Evolutionary conservation across 345 rosid genomes (phyloP).

Genomic region (Rhodamnia argentea): DNA sequence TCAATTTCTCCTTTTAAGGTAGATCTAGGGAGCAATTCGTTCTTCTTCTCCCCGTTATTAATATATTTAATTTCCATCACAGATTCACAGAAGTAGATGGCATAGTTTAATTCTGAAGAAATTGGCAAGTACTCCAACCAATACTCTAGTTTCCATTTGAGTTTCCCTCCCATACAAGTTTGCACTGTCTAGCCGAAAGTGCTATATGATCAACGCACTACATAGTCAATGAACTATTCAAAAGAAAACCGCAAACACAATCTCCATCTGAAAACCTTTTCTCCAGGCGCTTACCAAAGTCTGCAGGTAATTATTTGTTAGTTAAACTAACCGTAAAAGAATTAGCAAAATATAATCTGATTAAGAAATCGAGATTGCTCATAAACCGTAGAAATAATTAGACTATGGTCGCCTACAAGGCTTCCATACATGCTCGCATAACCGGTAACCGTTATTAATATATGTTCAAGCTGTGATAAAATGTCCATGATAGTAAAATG

Average conservation of each 20-base stretch:
- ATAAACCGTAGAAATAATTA: not conserved
- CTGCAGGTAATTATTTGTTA: not conserved
- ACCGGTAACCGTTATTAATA: not conserved
- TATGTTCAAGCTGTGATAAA: no score
- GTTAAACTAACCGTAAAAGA: not conserved
- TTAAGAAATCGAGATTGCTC: not conserved
- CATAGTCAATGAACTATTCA: not conserved
- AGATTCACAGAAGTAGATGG: not conserved
- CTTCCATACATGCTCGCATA: not conserved
- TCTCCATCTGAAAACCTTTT: not conserved
- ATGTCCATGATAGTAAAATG: no score
- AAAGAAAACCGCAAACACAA: not conserved
- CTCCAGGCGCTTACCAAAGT: not conserved
- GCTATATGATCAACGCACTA: not conserved
- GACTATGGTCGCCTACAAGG: not conserved
- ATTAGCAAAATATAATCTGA: not conserved
- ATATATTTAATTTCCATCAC: not conserved
- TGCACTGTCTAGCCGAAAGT: not conserved
- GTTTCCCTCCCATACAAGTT: no score
- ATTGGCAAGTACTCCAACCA: not conserved
- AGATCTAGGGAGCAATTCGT: no score
- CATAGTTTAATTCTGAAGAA: not conserved
- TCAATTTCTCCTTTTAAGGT: no score
- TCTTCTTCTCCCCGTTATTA: no score
- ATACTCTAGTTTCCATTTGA: not conserved